phyloP scores from a whole-genome alignment of 2,329 filamentous ascomycete genomes.

The Phyllosticta paracitricarpa region DNA sequence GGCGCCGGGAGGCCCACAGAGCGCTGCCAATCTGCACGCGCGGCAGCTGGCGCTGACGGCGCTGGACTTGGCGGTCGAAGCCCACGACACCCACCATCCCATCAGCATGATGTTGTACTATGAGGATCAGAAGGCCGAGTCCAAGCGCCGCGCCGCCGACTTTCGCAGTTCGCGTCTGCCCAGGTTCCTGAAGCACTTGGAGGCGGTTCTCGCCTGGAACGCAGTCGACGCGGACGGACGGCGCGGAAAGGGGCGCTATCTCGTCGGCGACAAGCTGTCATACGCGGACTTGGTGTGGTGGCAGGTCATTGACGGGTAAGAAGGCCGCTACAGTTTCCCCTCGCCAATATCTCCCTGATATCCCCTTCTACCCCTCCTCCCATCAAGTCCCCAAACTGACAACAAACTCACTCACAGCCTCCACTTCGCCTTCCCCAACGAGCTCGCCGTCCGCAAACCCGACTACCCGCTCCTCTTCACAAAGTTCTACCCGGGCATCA shows the following conservation, averaged over 20 bases:
- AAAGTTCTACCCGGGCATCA: conserved; percentile 51
- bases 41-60: conserved; percentile 58
- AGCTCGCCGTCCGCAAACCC: conserved; percentile 45
- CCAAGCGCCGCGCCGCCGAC: conserved; percentile 45
- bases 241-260: conserved; percentile 48
- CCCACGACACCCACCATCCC: conserved; percentile 69
- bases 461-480: conserved; percentile 54
- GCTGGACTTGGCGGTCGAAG: conserved; percentile 61
- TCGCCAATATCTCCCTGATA: too few relatives aligned
- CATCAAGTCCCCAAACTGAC: conserved; percentile 15
- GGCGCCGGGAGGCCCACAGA: conserved; percentile 19
- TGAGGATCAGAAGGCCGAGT: conserved; percentile 64
- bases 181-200: conserved; percentile 63
- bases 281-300: conserved; percentile 67
- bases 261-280: conserved; percentile 55
- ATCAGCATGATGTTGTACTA: conserved; percentile 52
- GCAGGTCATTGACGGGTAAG: conserved; percentile 46
- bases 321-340: not conserved
- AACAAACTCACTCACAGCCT: conserved; percentile 42
- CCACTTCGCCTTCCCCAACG: conserved; percentile 60
- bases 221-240: conserved; percentile 26
- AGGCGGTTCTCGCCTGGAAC: conserved; percentile 52
- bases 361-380: too few relatives aligned
- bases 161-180: conserved; percentile 55
- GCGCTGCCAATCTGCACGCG: conserved; percentile 45